Evolutionary conservation across 805 yeast species (phyloP), one percentile per base, ranked within the genome.

Genomic region (Diddensiella transvaalensis): DNA sequence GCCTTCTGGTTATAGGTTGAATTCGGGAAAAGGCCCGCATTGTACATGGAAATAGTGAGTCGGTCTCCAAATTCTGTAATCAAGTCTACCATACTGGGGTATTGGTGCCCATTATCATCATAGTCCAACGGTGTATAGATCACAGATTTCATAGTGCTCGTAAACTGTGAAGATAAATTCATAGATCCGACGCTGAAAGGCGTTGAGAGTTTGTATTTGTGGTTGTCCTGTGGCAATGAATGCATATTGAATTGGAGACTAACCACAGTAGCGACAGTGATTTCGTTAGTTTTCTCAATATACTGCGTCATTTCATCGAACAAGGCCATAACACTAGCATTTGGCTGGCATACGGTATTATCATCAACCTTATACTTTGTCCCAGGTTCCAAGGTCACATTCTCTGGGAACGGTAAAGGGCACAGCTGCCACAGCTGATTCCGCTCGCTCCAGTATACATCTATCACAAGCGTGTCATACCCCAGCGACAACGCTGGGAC

Each of bases 351-450:
- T 10, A 23, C 29, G 24, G 23, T 42, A 19, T 30, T 45, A 3
- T 32, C 40, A n/a, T 44, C 17, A 11, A 37, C 17, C 3, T 36
- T 3, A 33, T 40, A 44, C 8, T 24, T 15, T 4, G 35, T 22
- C 3, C 44, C 45, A 26, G 11, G 11, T 8, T 26, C 32, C 32
- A 26, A 26, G 13, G 32, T 8, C n/a, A 22, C 33, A 22, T 21
- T 11, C 18, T n/a, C 39, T 1, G 52, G 50, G 15, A 37, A 46
- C 18, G 49, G 51, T 19, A 23, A 42, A 1, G 84, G 84, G 54
- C 84, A 79, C 19, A 79, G 60, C 59, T 77, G 82, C 83, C 82
- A 78, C 39, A 48, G 53, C 8, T 52, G 41, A 4, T 65, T 61
- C 38, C 54, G 56, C 30, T 66, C 65, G 58, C 76, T 76, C 78